Base-by-base conservation (phyloP, 495 filamentous ascomycete genomes). In the Penicillium turbatum region DNA sequence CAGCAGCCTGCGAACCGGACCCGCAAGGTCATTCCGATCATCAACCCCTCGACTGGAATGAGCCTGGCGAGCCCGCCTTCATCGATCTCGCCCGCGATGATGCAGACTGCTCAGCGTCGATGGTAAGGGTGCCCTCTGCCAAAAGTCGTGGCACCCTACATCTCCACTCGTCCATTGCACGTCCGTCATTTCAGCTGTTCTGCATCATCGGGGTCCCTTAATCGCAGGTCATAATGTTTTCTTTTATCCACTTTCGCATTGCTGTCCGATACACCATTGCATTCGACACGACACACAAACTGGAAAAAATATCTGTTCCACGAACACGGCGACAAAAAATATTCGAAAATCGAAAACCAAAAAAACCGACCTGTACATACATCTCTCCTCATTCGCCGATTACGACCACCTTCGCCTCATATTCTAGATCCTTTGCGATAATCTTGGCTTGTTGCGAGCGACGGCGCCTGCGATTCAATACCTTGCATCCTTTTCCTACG, bases 1-100 rank as follows among this genome's bases (percentile, higher is more conserved):
- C 88, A 95, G 65, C 92, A 96, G 76, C 88, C 90, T 36, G 87
- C 92, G 49, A 87, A 88, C 52, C 88, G 95, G 68, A 84, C 86
- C 58, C 88, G 92, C 61, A 97, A 96, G 67, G 90, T 93, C 60
- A 99, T 99, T 60, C 95, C 93, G 15, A 99, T 99, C 68, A 86
- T 99, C 73, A 96, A 99, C 80, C 93, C 93, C 31, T 87, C 79
- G 55, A 97, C 95, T 30, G 90, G 93, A 56, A 82, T 92, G 72
- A 83, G 82, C 57, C 79, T 96, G 72, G 82, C 91, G 31, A 96
- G 91, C 76, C 95, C 93, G 59, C 92, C 93, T 3, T 87, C 82
- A 44, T 95, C 90, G 53, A 87, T 96, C 62, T 93, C 90, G 45
- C 90, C 91, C 49, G 84, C 77, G 66, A 81, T 90, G 76, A 87